Evolutionary conservation across 169 alveolate genomes (phyloP).

Genomic region (Cryptosporidium tyzzeri): DNA sequence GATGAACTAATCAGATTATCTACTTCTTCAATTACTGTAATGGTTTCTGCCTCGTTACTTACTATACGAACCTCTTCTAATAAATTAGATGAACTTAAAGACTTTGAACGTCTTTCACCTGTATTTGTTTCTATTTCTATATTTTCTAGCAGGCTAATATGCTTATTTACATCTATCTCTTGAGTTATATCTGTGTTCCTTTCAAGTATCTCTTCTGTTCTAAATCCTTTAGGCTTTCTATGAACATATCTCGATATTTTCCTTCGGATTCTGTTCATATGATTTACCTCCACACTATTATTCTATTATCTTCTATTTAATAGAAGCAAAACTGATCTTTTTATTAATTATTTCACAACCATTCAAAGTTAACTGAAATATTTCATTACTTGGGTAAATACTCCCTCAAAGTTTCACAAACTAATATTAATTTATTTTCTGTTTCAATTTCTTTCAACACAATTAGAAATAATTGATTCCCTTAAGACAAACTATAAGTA

Average conservation of each 20-base stretch:
- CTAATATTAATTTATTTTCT: neutral
- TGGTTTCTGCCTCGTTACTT: neutral
- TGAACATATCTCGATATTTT: conserved; percentile 43
- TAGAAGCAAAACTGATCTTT: neutral
- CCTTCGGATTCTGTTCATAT: conserved; percentile 54
- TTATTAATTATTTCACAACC: neutral
- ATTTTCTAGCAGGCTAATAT: neutral
- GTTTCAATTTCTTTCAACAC: neutral
- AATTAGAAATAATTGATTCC: too few relatives aligned
- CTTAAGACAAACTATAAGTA: neutral
- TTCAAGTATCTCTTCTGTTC: conserved; percentile 42
- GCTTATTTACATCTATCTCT: conserved; percentile 27
- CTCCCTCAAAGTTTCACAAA: neutral
- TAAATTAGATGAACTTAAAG: conserved; percentile 5
- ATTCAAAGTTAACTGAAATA: neutral
- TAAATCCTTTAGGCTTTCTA: conserved; percentile 45
- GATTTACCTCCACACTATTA: conserved; percentile 8
- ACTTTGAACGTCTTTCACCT: conserved; percentile 54
- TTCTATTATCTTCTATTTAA: neutral
- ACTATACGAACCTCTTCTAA: neutral
- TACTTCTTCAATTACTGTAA: neutral
- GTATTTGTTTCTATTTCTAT: conserved; percentile 6
- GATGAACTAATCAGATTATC: neutral
- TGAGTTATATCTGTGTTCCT: neutral
- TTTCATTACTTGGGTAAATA: neutral